Evolutionary conservation across 148 eudicot genomes (phyloP), one percentile per base, ranked within the genome.

Genomic region (Simmondsia chinensis): DNA sequence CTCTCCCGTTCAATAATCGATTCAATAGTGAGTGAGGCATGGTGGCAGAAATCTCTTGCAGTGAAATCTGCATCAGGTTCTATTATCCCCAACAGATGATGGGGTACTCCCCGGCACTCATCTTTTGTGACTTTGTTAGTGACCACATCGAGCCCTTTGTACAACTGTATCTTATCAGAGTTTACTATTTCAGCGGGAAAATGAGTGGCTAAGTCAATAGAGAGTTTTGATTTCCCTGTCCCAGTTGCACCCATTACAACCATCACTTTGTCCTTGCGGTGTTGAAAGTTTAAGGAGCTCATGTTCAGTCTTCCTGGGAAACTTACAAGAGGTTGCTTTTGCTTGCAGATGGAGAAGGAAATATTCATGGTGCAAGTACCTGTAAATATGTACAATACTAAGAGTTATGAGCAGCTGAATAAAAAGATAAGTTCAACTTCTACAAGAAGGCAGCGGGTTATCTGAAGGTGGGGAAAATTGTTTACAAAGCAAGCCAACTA

Each of bases 231-330:
- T 54, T 83, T 88, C 18, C 96, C 96, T 1, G 96, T 75, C 7
- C 96, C 96, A 2, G 94, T 88, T 5, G 91, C 79, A 5, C 96
- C 94, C 83, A 88, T 69, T 3, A 88, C 94, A 5, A 88, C 58
- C 33, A 88, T 81, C 27, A 83, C 80, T 49, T 83, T 83, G 43
- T 83, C 81, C 65, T 75, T 87, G 15, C 61, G 69, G 9, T 53
- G 63, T 25, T 56, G 67, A 4, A 62, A 58, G 23, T 71, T 46
- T 33, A 76, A 51, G 28, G 83, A 60, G 20, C 62, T 69, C 66
- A 73, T 59, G 56, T 63, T 64, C 11, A 68, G 46, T 9, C 79
- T 79, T 5, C 64, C 61, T 0, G 75, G 68, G 13, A 74, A 79
- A 27, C 59, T 66, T 20, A 73, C 64, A 1, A 70, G 59, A 28